Percentiles rank a stretch among this genome's conserved stretches.
Evolutionary conservation across 129 eudicot species (phyloP).

Genomic region (Saposhnikovia divaricata): DNA sequence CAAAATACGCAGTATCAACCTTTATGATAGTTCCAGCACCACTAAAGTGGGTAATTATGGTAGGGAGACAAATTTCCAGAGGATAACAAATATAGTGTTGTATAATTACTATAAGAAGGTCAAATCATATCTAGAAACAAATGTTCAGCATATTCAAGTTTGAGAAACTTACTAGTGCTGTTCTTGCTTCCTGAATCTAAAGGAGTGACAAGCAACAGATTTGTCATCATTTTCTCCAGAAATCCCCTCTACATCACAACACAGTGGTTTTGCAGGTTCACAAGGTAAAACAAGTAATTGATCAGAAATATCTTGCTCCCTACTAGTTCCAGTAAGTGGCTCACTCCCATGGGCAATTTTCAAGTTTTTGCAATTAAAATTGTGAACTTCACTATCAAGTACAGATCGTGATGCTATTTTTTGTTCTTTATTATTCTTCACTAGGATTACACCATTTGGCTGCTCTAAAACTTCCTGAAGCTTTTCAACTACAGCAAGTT

Average conservation of each 20-base stretch:
- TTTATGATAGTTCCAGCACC: background rate
- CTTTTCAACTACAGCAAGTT: constrained; percentile 15
- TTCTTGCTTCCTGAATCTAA: constrained; percentile 28
- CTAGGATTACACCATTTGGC: background rate
- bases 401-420: background rate
- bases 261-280: constrained; percentile 15
- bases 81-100: background rate
- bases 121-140: background rate
- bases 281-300: constrained; percentile 15
- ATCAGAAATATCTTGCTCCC: background rate
- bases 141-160: background rate
- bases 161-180: constrained; percentile 36
- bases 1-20: constrained; percentile 13
- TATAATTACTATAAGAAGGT: background rate
- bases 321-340: constrained; percentile 13
- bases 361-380: constrained; percentile 1
- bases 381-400: constrained; percentile 11
- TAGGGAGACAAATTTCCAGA: background rate
- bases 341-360: constrained; percentile 2
- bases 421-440: background rate
- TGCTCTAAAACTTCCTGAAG: background rate
- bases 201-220: constrained; percentile 19
- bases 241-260: constrained; percentile 13
- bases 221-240: constrained; percentile 27
- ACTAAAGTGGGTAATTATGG: background rate